Base-by-base conservation (phyloP, 768 basidiomycete genomes). In the Clavaria fumosa region DNA sequence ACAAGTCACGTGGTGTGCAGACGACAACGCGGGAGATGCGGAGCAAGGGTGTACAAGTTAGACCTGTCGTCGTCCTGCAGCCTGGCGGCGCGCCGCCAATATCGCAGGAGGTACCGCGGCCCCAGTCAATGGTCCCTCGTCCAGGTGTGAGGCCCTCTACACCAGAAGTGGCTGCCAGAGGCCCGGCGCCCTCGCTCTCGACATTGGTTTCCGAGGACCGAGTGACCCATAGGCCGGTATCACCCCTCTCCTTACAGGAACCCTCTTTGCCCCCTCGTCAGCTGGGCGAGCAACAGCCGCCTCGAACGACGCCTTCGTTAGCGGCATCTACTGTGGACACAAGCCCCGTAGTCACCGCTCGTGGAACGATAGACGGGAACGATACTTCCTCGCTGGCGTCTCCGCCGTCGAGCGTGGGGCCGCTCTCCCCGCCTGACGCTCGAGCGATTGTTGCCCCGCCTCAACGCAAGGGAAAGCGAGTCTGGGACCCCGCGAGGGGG, bases 401-500 rank as follows among this genome's bases (percentile, higher is more conserved):
- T n/a, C 69, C 70, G 7, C 59, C 62, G 11, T 74, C 77, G 0
- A 73, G 74, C 1, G 48, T 61, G 18, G 67, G 71, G 2, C 69
- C 75, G 1, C 31, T 67, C 10, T 72, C 70, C 11, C 67, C 72
- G 7, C 52, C 59, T 18, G 70, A 69, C 31, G 56, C 54, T 5
- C 54, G 55, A 17, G 50, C 60, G 5, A 38, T 53, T 24, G 41
- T 55, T 12, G 50, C 58, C 7, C 54, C 64, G 2, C 35, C 52
- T n/a, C n/a, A n/a, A 24, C 55, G 60, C 34, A 72, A 68, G 47
- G 64, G 67, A 15, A 69, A 67, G 2, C 69, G 85, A 15, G 77
- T 81, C 4, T 93, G 81, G 75, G 86, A 90, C 52, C 88, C 88
- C 12, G 75, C 76, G 7, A 75, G 86, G 15, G 79, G 78, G 31